A percentile compares a stretch with the other conserved stretches of the same genome.
These are phyloP conservation scores for Saussurea involucrata DNA, from an alignment of 129 eudicot species.

Conservation along the genomic window DNA sequence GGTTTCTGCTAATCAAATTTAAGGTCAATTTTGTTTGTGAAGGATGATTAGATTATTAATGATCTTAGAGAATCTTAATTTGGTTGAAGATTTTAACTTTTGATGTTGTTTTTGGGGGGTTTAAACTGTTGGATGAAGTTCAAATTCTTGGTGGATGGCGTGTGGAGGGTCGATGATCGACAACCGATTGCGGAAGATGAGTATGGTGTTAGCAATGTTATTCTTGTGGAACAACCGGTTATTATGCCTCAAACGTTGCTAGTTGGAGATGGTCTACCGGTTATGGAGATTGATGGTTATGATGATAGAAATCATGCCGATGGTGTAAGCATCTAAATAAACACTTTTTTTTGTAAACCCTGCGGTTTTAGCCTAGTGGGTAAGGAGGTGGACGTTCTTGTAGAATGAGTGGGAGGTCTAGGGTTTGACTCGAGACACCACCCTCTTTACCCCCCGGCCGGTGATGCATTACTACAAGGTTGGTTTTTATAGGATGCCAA, in stretches of 20 bases:
- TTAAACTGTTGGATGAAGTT: slow-evolving; percentile 40
- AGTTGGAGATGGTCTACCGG: slow-evolving; percentile 35
- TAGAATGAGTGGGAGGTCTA: too few relatives aligned
- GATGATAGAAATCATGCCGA: slow-evolving; percentile 21
- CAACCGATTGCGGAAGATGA: slow-evolving; percentile 42
- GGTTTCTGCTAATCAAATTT: not conserved
- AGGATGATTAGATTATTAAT: not conserved
- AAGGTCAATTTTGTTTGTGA: slow-evolving; percentile 3
- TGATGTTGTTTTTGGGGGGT: not conserved
- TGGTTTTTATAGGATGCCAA: not conserved
- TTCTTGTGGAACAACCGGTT: slow-evolving; percentile 42
- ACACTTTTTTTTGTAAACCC: slow-evolving; percentile 9
- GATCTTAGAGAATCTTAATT: not conserved
- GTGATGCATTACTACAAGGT: not conserved
- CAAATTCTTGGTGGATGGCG: slow-evolving; percentile 70
- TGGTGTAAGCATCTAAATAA: slow-evolving; percentile 19
- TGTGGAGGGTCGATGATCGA: slow-evolving; percentile 57
- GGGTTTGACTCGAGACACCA: not conserved
- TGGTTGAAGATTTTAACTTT: not conserved
- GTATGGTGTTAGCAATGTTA: slow-evolving; percentile 49
- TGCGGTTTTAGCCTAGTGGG: not conserved
- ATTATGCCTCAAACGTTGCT: slow-evolving; percentile 15
- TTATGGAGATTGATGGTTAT: slow-evolving; percentile 32
- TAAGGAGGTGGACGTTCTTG: too few relatives aligned
- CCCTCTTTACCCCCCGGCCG: not conserved